Base-by-base conservation (phyloP, 805 yeast species). In the Candida cerambycidarum region DNA sequence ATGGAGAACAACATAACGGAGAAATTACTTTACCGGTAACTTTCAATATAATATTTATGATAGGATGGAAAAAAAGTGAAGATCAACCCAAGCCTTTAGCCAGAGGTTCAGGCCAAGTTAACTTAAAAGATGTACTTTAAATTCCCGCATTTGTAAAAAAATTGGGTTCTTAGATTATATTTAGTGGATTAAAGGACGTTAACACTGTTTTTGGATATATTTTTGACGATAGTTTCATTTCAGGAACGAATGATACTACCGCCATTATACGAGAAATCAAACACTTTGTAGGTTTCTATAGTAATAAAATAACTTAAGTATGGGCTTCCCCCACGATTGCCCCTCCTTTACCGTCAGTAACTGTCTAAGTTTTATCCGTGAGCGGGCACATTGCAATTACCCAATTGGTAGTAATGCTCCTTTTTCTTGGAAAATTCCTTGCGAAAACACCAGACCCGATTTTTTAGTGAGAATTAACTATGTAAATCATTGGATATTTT, bases 41-140 rank as follows among this genome's bases (percentile, higher is more conserved):
- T 0, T 88, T 78, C 63, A 68, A 88, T 46, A 78, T 88, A 41
- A 78, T 87, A 18, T 84, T 83, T 58, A 83, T 87, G 89, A 85
- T 88, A 57, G 96, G 95, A 2, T 88, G 96, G 96, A 88, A 85
- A 59, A 80, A 82, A 50, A 76, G 86, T 42, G 77, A 78, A 5
- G 57, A 63, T 38, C 88, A 85, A 57, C 89, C 90, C 2, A 68
- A 82, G 56, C 92, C 95, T 1, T 71, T 85, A 45, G 74, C 74
- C 38, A 69, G 95, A 48, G 95, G 96, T 1, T 56, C 84, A 15
- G 93, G 83, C 1, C 79, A 81, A 54, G 73, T 86, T 31, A 80
- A 71, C 47, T 64, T 87, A 55, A 83, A 83, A 58, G 90, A 86
- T 45, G 79, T 79, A 9, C 61, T 81, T 30, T 38, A 37, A 34